Conservation (phyloP, 352 stramenopile species). For the Achlya hypogyna region DNA sequence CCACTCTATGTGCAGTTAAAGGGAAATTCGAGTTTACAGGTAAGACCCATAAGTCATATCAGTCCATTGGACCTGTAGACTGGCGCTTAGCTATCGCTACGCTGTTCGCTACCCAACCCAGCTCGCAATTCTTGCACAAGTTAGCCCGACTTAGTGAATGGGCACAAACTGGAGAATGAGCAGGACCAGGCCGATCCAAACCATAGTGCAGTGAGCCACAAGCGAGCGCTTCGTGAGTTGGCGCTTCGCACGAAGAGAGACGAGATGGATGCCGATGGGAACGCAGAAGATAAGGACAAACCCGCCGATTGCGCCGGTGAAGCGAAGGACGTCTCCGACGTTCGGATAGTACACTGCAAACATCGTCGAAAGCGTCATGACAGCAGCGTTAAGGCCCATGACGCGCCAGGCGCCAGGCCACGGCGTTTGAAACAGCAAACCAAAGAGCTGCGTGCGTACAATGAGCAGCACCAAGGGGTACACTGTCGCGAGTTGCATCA, state of each 20-base stretch:
- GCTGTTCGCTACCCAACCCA: no score
- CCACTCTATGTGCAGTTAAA: no score
- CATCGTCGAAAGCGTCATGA: slow-evolving; percentile 17
- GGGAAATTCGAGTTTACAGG: no score
- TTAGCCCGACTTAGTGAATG: neutral
- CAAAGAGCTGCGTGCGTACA: slow-evolving; percentile 18
- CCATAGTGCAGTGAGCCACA: neutral
- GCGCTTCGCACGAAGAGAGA: neutral
- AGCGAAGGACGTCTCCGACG: slow-evolving; percentile 14
- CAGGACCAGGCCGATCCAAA: neutral
- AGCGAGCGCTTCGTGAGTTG: neutral
- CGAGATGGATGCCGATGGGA: slow-evolving; percentile 10
- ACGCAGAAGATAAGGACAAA: slow-evolving; percentile 20
- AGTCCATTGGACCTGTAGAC: no score
- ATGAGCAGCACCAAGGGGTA: slow-evolving; percentile 21
- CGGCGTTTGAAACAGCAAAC: slow-evolving; percentile 6
- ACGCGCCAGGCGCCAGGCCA: slow-evolving; percentile 5
- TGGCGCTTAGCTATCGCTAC: no score
- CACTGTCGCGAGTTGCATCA: slow-evolving; percentile 20
- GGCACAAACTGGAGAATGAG: slow-evolving; percentile 21
- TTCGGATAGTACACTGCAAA: slow-evolving; percentile 19
- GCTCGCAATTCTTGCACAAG: neutral
- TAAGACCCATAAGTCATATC: no score
- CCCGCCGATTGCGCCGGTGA: slow-evolving; percentile 18
- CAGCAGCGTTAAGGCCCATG: neutral